A percentile compares a stretch with the other conserved stretches of the same genome.
Conservation (phyloP, 768 basidiomycete genomes). For the Pleurotus djamor region DNA sequence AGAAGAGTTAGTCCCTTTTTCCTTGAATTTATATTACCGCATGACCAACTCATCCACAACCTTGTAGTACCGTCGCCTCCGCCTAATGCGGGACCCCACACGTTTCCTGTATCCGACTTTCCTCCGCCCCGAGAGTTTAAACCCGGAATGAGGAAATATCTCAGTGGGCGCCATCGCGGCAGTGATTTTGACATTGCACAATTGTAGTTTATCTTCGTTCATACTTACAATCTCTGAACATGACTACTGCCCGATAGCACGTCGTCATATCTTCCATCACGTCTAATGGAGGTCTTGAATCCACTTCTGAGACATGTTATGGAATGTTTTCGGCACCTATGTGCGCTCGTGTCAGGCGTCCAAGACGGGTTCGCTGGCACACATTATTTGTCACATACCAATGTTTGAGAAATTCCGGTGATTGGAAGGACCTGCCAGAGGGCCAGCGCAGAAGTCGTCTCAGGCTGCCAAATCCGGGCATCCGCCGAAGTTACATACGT, state of each 20-base stretch:
- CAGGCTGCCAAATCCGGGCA: constrained; percentile 7
- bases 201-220: constrained; percentile 22
- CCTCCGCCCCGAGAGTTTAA: constrained; percentile 73
- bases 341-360: not conserved
- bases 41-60: constrained; percentile 10
- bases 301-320: too few relatives aligned
- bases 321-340: constrained; percentile 5
- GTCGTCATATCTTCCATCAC: too few relatives aligned
- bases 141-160: constrained; percentile 49
- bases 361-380: constrained; percentile 1
- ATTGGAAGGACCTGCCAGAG: not conserved
- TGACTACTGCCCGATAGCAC: not conserved
- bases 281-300: too few relatives aligned
- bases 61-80: constrained; percentile 46
- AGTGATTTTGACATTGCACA: constrained; percentile 61
- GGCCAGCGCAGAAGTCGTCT: not conserved
- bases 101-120: constrained; percentile 75
- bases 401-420: not conserved
- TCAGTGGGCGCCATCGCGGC: constrained; percentile 65
- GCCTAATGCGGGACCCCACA: constrained; percentile 64
- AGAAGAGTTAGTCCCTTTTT: constrained; percentile 43
- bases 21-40: not conserved
- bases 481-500: constrained; percentile 4
- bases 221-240: constrained; percentile 1
- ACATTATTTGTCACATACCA: not conserved